Base-by-base conservation (phyloP, 2,329 filamentous ascomycete genomes). In the Clonostachys rosea region DNA sequence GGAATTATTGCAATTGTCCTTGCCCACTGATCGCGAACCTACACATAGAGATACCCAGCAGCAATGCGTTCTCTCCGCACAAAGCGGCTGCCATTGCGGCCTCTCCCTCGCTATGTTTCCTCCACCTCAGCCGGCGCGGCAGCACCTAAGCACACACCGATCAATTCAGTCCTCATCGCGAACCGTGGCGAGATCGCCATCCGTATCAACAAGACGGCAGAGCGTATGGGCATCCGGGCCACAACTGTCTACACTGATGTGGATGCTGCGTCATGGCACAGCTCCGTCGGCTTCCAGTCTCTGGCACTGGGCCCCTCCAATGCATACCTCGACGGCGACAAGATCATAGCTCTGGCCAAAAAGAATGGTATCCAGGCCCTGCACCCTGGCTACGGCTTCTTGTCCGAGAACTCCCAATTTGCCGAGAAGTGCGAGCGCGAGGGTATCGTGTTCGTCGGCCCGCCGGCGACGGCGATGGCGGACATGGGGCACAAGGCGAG, bases 171-270 rank as follows among this genome's bases (percentile, higher is more conserved):
- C 40, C 78, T 99, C 20, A 97, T 99, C 63, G 94, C 94, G 46
- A 99, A 99, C 65, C 86, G 94, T 57, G 94, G 94, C 58, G 94
- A 99, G 69, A 99, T 99, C 58, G 94, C 94, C 44, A 77, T 99
- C 63, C 88, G 94, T 56, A 94, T 99, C 55, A 87, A 91, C 55
- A 83, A 85, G 55, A 99, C 94, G 18, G 94, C 94, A 34, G 78
- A 88, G 44, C 83, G 87, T 53, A 87, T 96, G 62, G 92, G 94
- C 49, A 95, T 99, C 61, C 84, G 85, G 52, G 95, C 92, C 16
- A 96, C 92, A 1, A 96, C 92, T 0, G 79, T 99, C 49, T 99
- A 96, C 69, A 99, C 94, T 8, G 89, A 95, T 55, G 89, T 92
- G 37, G 94, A 99, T 66, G 85, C 88, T 49, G 76, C 75, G 52